Base-by-base conservation (phyloP, 768 basidiomycete genomes). In the Suillus decipiens region DNA sequence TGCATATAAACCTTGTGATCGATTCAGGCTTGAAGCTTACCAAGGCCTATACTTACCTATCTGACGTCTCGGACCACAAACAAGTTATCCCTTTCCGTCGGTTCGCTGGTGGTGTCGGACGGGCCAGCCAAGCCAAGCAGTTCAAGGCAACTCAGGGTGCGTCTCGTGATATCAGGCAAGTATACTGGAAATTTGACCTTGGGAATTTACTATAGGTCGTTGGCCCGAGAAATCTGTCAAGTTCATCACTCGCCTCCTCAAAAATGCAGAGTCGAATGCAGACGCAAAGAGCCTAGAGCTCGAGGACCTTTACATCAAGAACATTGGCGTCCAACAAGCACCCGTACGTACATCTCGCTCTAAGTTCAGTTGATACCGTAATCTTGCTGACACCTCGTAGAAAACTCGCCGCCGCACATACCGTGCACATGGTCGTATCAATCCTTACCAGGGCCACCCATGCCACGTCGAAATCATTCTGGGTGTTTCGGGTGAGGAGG, bases 151-250 rank as follows among this genome's bases (percentile, higher is more conserved):
- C 95, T 63, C 94, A 97, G 82, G 96, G 96, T 93, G 77, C 68
- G 90, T 83, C 28, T 41, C 48, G 41, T 61, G 36, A 53, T 39
- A 53, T 51, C 45, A 19, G 22, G 12, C 37, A 56, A 39, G 19
- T 24, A 41, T 11, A 1, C 19, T 33, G 37, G 17, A 6, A 31
- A 48, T 5, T 24, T 57, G 42, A 67, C 58, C 19, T 63, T 11
- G 4, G 33, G 28, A 47, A 24, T 10, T 62, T 33, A 19, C 10
- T 11, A 53, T 69, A 98, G 96, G 97, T 89, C 96, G 97, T 76
- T 99, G 97, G 97, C 97, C 97, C 76, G 96, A 94, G 83, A 99
- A 99, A 82, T 98, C 95, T 58, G 88, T 97, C 79, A 90, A 91
- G 78, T 96, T 95, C 85, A 90, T 99, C 76, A 84, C 89, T 66